phyloP scores from a whole-genome alignment of 2,329 filamentous ascomycete species.

The Aureobasidium sp. region DNA sequence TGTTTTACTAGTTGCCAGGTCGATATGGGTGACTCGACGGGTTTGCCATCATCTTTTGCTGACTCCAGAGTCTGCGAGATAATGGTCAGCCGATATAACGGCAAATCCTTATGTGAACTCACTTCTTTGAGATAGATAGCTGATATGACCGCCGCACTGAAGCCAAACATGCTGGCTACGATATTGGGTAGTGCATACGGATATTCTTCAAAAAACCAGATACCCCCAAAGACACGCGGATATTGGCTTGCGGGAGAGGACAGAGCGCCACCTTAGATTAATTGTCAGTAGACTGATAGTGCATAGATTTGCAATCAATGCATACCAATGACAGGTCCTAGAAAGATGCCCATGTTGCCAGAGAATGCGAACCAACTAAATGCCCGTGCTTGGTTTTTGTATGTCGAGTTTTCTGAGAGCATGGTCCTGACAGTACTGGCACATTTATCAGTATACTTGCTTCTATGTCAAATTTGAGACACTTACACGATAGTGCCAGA shows the following conservation, averaged over 20 bases:
- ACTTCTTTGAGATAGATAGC: constrained; percentile 53
- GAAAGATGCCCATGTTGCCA: constrained; percentile 64
- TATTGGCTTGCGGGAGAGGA: constrained; percentile 61
- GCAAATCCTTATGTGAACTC: constrained; percentile 19
- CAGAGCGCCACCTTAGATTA: constrained; percentile 52
- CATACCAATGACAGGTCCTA: constrained; percentile 56
- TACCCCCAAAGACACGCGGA: constrained; percentile 46
- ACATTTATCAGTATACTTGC: background rate
- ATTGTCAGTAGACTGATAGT: background rate
- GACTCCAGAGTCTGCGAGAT: background rate
- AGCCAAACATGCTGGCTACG: constrained; percentile 46
- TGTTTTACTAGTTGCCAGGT: constrained; percentile 49
- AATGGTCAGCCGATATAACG: background rate
- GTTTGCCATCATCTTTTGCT: constrained; percentile 14
- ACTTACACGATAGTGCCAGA: constrained; percentile 56
- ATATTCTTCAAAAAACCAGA: constrained; percentile 53
- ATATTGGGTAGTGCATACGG: constrained; percentile 60
- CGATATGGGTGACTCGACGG: constrained; percentile 31
- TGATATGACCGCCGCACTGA: constrained; percentile 45
- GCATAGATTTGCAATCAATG: background rate
- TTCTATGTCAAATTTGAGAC: too few relatives aligned
- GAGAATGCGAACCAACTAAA: constrained; percentile 73
- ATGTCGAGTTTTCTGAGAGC: constrained; percentile 64
- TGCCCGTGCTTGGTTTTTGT: constrained; percentile 60
- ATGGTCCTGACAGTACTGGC: constrained; percentile 59